Evolutionary conservation across 495 filamentous ascomycete genomes (phyloP), one percentile per base, ranked within the genome.

Genomic region (Talaromyces adpressus): DNA sequence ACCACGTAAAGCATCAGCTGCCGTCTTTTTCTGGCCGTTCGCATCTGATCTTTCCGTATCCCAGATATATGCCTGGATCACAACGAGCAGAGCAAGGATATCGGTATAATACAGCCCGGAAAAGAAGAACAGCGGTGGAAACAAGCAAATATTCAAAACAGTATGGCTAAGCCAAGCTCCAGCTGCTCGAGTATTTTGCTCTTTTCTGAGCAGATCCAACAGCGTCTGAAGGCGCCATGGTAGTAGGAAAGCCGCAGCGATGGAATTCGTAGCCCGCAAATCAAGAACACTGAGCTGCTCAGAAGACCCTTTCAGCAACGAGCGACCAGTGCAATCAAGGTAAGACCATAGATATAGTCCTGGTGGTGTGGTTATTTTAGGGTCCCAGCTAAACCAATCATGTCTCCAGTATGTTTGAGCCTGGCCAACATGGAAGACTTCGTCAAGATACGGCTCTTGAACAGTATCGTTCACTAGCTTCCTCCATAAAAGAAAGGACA

Each of bases 311-410:
- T 74, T 74, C 56, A 79, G 70, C 39, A 69, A 64, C 16, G 76
- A 64, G 16, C 72, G 53, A 20, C 59, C 58, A 11, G 73, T 71
- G 66, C 77, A 81, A 11, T 79, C 64, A 3, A 70, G 29, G 68
- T 82, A 82, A 39, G 85, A 82, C 68, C 85, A 79, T 12, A 84
- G 79, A 68, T 81, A 97, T 78, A 98, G 80, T 20, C 93, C 95
- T 6, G 94, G 92, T 2, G 94, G 94, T 2, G 94, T 98, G 8
- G 94, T 98, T 65, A 98, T 91, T 70, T 97, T 98, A 14, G 91
- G 89, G 74, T 98, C 93, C 95, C 95, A 98, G 18, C 87, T 76
- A 32, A 72, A 71, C 76, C 87, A 97, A 29, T 84, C 80, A 18
- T 89, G 87, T 20, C 80, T 67, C 74, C 93, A 96, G 72, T 98